Percentiles rank a stretch among this genome's conserved stretches.
Evolutionary conservation across 768 basidiomycete genomes (phyloP).

Genomic region (Lentinula lateritia): DNA sequence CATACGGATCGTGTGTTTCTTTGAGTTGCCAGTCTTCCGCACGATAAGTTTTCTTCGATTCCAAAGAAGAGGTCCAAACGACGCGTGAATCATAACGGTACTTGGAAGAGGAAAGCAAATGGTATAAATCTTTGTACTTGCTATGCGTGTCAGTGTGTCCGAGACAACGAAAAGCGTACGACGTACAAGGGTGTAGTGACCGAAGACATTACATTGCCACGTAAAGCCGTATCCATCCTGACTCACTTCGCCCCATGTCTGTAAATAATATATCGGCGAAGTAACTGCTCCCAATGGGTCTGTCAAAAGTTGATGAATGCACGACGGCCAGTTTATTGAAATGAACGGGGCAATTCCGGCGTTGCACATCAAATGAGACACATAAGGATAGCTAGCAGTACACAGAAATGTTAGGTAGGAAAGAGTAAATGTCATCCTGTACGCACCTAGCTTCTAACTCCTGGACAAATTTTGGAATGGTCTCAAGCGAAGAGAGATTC

Average conservation of each 20-base stretch:
- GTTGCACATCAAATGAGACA: constrained; percentile 78
- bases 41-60: constrained; percentile 50
- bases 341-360: constrained; percentile 65
- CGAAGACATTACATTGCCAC: constrained; percentile 84
- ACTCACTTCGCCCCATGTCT: constrained; percentile 53
- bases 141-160: background rate
- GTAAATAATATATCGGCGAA: constrained; percentile 49
- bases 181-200: constrained; percentile 73
- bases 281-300: constrained; percentile 45
- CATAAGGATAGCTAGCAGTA: constrained; percentile 60
- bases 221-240: constrained; percentile 71
- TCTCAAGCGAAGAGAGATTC: constrained; percentile 58
- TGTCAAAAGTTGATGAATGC: constrained; percentile 41
- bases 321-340: constrained; percentile 43
- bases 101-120: constrained; percentile 41
- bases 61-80: constrained; percentile 76
- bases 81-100: constrained; percentile 48
- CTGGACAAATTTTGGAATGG: constrained; percentile 57
- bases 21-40: constrained; percentile 68
- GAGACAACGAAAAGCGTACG: background rate
- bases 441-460: constrained; percentile 50
- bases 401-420: background rate
- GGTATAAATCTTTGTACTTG: constrained; percentile 31
- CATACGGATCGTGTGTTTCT: constrained; percentile 58
- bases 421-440: background rate